Evolutionary conservation across 306 rosid genomes (phyloP).

Genomic region (Quercus glauca): DNA sequence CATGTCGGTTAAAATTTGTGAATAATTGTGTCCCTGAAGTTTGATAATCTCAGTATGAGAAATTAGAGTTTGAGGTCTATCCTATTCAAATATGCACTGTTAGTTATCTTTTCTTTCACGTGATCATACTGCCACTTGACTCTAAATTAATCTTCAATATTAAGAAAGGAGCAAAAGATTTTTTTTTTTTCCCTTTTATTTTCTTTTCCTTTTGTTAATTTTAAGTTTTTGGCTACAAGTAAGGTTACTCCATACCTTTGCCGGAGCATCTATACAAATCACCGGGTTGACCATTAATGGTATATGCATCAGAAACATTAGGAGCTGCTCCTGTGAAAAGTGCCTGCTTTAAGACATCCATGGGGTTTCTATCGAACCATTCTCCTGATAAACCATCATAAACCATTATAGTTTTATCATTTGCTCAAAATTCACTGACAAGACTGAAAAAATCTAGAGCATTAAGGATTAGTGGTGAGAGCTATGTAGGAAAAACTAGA

Average conservation of each 20-base stretch:
- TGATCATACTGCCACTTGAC: neutral
- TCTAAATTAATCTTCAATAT: neutral
- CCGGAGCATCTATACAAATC: slow-evolving; percentile 77
- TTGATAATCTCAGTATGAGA: neutral
- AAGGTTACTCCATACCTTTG: slow-evolving; percentile 41
- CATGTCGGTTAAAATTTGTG: too few relatives aligned
- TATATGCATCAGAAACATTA: slow-evolving; percentile 69
- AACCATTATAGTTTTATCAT: slow-evolving; percentile 13
- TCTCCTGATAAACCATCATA: slow-evolving; percentile 59
- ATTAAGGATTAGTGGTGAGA: neutral
- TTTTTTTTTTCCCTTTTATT: neutral
- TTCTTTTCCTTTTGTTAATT: too few relatives aligned
- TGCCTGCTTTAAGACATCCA: slow-evolving; percentile 53
- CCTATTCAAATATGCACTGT: neutral
- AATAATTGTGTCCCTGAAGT: too few relatives aligned
- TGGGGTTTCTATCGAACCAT: slow-evolving; percentile 83
- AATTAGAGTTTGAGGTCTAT: neutral
- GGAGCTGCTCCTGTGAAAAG: slow-evolving; percentile 84
- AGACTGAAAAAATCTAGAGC: neutral
- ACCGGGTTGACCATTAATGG: slow-evolving; percentile 91
- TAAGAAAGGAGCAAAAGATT: neutral
- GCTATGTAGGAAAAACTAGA: neutral
- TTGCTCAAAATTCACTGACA: neutral
- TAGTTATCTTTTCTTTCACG: neutral
- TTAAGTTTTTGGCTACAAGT: neutral